A percentile compares a stretch with the other conserved stretches of the same genome.
Conservation (phyloP, 257 asterid genomes). For the Penstemon davidsonii region DNA sequence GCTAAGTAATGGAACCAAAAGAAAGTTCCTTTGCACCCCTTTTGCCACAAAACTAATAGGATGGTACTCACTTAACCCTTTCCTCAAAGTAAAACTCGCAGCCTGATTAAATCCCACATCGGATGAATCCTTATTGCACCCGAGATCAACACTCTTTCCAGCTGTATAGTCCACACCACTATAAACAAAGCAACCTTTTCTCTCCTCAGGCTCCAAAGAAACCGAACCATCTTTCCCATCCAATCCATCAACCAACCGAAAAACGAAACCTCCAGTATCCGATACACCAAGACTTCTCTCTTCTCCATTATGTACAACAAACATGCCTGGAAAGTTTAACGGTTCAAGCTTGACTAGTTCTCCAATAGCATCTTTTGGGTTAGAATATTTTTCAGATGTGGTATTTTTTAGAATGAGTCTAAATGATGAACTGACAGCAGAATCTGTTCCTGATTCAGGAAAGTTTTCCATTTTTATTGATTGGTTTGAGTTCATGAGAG, state of each 20-base stretch:
- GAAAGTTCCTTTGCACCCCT: constrained; percentile 57
- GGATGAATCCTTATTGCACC: constrained; percentile 40
- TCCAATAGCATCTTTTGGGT: constrained; percentile 40
- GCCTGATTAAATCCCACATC: constrained; percentile 42
- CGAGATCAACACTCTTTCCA: constrained; percentile 40
- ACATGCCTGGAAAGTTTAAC: constrained; percentile 62
- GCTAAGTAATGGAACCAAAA: constrained; percentile 67
- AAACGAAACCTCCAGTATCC: constrained; percentile 30
- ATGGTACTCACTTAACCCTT: constrained; percentile 65
- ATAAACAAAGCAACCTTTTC: constrained; percentile 53
- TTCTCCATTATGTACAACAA: constrained; percentile 52
- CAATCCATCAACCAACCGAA: constrained; percentile 54
- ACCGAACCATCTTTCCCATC: constrained; percentile 44
- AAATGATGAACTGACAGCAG: constrained; percentile 57
- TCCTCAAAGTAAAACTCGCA: constrained; percentile 55
- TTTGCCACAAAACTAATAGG: constrained; percentile 78
- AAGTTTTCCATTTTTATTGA: constrained; percentile 44
- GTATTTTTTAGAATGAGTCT: constrained; percentile 42
- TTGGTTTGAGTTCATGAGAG: constrained; percentile 43
- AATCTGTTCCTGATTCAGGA: constrained; percentile 62
- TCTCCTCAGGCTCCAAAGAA: constrained; percentile 55
- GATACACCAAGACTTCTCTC: constrained; percentile 43
- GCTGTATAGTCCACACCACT: constrained; percentile 30
- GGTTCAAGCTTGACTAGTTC: constrained; percentile 65
- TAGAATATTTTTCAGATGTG: constrained; percentile 18